Percentiles rank a stretch among this genome's conserved stretches.
Evolutionary conservation across 2,329 filamentous ascomycete species (phyloP).

Genomic region (Scolecobasidium constrictum): DNA sequence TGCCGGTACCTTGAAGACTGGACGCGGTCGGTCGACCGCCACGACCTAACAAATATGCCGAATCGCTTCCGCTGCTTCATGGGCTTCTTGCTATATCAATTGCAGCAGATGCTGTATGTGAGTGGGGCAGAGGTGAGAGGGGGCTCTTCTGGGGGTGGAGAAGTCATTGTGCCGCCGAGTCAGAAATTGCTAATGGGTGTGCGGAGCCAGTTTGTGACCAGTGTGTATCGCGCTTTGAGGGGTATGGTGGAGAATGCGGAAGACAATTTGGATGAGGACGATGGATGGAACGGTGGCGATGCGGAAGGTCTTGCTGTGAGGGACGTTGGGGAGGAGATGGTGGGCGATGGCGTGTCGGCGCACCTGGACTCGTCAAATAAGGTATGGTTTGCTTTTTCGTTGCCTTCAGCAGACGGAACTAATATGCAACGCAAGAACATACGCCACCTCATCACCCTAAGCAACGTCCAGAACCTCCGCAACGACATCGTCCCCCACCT

Average conservation of each 20-base stretch:
- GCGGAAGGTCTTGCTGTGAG: slow-evolving; percentile 35
- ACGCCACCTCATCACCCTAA: slow-evolving; percentile 86
- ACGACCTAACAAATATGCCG: slow-evolving; percentile 87
- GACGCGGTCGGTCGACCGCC: slow-evolving; percentile 68
- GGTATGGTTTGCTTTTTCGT: slow-evolving; percentile 15
- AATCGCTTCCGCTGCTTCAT: slow-evolving; percentile 78
- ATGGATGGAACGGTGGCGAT: slow-evolving; percentile 39
- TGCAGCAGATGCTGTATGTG: slow-evolving; percentile 94
- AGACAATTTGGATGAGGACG: slow-evolving; percentile 52
- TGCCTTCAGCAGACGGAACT: background rate
- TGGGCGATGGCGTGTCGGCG: slow-evolving; percentile 18
- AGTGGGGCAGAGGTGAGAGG: slow-evolving; percentile 71
- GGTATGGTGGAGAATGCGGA: slow-evolving; percentile 98
- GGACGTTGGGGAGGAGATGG: slow-evolving; percentile 14
- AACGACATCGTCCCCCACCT: slow-evolving; percentile 74
- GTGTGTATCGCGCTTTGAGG: slow-evolving; percentile 84
- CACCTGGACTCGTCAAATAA: slow-evolving; percentile 24
- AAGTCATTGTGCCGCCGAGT: slow-evolving; percentile 77
- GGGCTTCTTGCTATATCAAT: slow-evolving; percentile 64
- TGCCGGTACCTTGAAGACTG: slow-evolving; percentile 91
- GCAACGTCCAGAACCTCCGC: slow-evolving; percentile 78
- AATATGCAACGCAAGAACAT: slow-evolving; percentile 53
- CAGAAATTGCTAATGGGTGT: slow-evolving; percentile 85
- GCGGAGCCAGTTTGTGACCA: slow-evolving; percentile 82
- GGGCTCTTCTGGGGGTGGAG: slow-evolving; percentile 58